These are phyloP conservation scores for Trypanosoma caninum DNA, from an alignment of 208 protist genomes.

Conservation along the genomic window DNA sequence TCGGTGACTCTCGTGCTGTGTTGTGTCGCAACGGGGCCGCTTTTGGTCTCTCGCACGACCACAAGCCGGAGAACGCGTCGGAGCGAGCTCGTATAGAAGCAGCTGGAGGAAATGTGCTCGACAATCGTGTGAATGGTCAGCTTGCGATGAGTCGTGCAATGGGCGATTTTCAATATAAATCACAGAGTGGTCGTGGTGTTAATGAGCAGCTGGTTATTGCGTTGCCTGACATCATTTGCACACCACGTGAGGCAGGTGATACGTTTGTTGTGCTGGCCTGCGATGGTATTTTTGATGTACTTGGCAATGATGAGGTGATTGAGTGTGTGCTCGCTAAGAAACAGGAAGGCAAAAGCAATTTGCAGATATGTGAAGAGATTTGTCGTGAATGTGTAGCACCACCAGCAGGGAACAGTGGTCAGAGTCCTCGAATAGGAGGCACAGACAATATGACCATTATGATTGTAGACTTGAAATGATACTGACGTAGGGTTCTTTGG, in stretches of 20 bases:
- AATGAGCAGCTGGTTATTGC: conserved; percentile 77
- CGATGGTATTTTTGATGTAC: conserved; percentile 90
- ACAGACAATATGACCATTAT: conserved; percentile 92
- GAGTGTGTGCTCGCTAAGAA: conserved; percentile 37
- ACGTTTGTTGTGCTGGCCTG: conserved; percentile 79
- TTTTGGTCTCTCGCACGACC: conserved; percentile 85
- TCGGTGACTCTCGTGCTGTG: conserved; percentile 91
- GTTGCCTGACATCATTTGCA: conserved; percentile 56
- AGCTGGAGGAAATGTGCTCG: conserved; percentile 83
- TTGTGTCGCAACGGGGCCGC: conserved; percentile 70
- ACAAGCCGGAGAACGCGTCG: conserved; percentile 80
- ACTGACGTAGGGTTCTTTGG: background rate
- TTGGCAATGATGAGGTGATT: conserved; percentile 80
- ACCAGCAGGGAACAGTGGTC: conserved; percentile 23
- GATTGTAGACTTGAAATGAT: conserved; percentile 49
- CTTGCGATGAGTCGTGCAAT: conserved; percentile 93
- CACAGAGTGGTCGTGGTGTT: conserved; percentile 28
- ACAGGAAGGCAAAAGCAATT: conserved; percentile 31
- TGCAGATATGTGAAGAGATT: conserved; percentile 64
- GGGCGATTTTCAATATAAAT: conserved; percentile 93
- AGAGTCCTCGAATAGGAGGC: conserved; percentile 45
- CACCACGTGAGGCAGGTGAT: conserved; percentile 40
- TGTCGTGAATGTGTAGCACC: conserved; percentile 70
- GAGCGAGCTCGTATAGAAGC: conserved; percentile 83
- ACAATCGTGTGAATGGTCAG: conserved; percentile 93